Conservation (phyloP, 2,329 filamentous ascomycete species). For the Hypoxylon sp. region DNA sequence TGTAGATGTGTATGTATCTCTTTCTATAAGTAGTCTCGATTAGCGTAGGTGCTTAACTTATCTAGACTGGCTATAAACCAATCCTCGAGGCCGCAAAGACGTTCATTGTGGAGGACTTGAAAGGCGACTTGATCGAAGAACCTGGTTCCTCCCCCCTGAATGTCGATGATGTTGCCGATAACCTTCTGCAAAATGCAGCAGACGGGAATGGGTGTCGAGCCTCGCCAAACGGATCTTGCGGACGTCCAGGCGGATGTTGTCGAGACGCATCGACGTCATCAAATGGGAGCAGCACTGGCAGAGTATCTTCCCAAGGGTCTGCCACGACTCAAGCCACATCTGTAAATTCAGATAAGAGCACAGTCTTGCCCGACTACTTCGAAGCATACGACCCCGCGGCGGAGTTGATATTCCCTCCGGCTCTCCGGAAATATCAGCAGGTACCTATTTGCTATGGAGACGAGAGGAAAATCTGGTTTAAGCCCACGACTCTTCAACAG, state of each 20-base stretch:
- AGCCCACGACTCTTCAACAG: slow-evolving; percentile 85
- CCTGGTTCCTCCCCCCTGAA: not conserved
- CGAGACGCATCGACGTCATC: slow-evolving; percentile 58
- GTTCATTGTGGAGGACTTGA: slow-evolving; percentile 73
- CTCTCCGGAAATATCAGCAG: slow-evolving; percentile 82
- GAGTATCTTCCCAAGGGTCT: slow-evolving; percentile 60
- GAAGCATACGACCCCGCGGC: slow-evolving; percentile 92
- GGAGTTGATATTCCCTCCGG: slow-evolving; percentile 90
- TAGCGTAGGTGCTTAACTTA: slow-evolving; percentile 14
- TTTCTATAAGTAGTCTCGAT: slow-evolving; percentile 64
- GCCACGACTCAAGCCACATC: slow-evolving; percentile 74
- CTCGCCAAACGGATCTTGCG: slow-evolving; percentile 30
- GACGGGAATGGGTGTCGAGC: slow-evolving; percentile 15
- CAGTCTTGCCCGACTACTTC: slow-evolving; percentile 76
- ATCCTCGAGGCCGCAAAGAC: slow-evolving; percentile 93
- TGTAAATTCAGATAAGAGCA: slow-evolving; percentile 61
- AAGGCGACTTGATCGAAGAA: slow-evolving; percentile 50
- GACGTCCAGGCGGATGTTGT: slow-evolving; percentile 54
- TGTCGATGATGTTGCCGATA: slow-evolving; percentile 6
- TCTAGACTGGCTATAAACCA: slow-evolving; percentile 83
- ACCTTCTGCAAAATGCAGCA: not conserved
- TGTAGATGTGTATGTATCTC: slow-evolving; percentile 61
- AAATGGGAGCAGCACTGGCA: slow-evolving; percentile 76
- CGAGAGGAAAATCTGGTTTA: slow-evolving; percentile 90
- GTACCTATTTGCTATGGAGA: slow-evolving; percentile 87